Evolutionary conservation across 2,329 filamentous ascomycete genomes (phyloP).

Genomic region (Conoideocrella luteorostrata): DNA sequence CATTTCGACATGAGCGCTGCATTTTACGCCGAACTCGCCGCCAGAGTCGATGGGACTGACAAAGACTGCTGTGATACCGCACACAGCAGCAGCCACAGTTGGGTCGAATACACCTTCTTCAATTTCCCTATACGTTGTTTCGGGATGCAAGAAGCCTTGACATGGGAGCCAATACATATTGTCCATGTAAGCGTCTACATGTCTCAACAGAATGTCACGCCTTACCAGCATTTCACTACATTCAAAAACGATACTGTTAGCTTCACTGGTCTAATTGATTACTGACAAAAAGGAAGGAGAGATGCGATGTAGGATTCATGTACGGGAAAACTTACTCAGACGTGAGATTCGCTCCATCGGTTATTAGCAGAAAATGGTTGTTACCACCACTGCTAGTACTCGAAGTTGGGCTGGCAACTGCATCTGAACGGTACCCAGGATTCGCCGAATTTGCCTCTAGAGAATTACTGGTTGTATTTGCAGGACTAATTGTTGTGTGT

Average conservation of each 20-base stretch:
- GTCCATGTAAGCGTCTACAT: conserved; percentile 33
- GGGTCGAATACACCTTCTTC: conserved; percentile 29
- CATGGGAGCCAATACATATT: conserved; percentile 32
- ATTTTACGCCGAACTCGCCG: conserved; percentile 30
- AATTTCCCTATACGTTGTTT: conserved; percentile 27
- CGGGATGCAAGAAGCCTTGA: conserved; percentile 32
- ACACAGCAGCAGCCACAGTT: conserved; percentile 30
- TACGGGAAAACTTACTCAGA: conserved; percentile 29
- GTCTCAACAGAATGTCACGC: conserved; percentile 27
- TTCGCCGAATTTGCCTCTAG: conserved; percentile 5
- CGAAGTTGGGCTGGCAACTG: conserved; percentile 14
- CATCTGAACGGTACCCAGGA: conserved; percentile 9
- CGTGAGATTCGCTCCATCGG: conserved; percentile 18
- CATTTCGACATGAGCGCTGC: conserved; percentile 32
- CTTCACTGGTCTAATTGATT: too few species aligned
- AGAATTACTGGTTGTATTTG: background rate
- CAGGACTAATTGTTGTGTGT: conserved; percentile 5
- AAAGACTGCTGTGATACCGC: conserved; percentile 30
- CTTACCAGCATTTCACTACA: conserved; percentile 26
- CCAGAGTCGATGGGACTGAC: conserved; percentile 26
- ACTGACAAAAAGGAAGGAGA: too few species aligned
- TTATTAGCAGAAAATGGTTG: conserved; percentile 14
- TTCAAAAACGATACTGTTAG: background rate
- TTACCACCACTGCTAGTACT: conserved; percentile 9
- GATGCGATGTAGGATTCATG: too few species aligned